These are phyloP conservation scores for Trichophyton schoenleinii DNA, from an alignment of 2,329 filamentous ascomycete species.

Conservation along the genomic window DNA sequence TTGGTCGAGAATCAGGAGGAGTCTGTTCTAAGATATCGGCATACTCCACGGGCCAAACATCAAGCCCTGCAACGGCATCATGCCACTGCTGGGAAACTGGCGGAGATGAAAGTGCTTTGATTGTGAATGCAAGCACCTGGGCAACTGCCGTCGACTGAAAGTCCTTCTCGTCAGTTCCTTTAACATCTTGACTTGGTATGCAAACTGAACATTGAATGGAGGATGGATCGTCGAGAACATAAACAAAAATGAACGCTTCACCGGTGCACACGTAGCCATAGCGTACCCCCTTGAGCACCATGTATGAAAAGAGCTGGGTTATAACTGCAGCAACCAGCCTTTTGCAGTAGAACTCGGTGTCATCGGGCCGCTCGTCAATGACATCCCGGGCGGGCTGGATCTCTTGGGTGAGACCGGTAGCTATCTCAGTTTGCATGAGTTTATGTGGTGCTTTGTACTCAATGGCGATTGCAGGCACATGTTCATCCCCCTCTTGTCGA, in stretches of 20 bases:
- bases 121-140: constrained; percentile 28
- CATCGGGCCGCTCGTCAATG: constrained; percentile 17
- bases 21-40: constrained; percentile 8
- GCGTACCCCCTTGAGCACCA: constrained; percentile 17
- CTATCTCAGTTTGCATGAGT: constrained; percentile 16
- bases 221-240: background rate
- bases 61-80: constrained; percentile 15
- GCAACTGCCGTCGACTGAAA: constrained; percentile 29
- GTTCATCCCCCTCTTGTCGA: constrained; percentile 12
- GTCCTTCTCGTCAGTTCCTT: constrained; percentile 15
- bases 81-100: constrained; percentile 8
- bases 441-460: constrained; percentile 21
- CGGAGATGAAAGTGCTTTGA: constrained; percentile 5
- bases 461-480: constrained; percentile 15
- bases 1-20: constrained; percentile 5
- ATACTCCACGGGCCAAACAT: constrained; percentile 25
- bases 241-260: constrained; percentile 21
- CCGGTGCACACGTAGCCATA: constrained; percentile 22
- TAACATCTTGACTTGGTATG: constrained; percentile 15
- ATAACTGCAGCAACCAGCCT: constrained; percentile 17
- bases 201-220: background rate
- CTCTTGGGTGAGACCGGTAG: constrained; percentile 17
- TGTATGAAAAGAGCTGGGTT: constrained; percentile 23
- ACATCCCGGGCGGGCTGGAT: constrained; percentile 18
- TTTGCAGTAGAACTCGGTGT: constrained; percentile 17